Evolutionary conservation across 208 protist species (phyloP).

Genomic region (Acanthamoeba healyi): DNA sequence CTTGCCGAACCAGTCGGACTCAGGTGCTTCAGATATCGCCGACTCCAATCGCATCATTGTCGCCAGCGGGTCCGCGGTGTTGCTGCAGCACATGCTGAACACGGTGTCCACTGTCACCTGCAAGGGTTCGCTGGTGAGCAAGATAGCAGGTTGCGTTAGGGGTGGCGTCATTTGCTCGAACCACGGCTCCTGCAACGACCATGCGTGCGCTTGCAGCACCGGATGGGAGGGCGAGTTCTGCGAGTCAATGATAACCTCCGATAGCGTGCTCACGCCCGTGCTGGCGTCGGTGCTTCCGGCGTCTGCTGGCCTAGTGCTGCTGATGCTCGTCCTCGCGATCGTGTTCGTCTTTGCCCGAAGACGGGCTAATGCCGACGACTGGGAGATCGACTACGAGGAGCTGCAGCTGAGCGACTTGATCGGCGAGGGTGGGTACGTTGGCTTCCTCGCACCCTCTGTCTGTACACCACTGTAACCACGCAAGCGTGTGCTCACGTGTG

Average conservation of each 20-base stretch:
- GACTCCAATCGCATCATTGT: not conserved
- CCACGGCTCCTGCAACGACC: not conserved
- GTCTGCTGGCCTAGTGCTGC: not conserved
- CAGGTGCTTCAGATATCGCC: not conserved
- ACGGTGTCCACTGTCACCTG: not conserved
- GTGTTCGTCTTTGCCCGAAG: not conserved
- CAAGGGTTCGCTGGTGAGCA: not conserved
- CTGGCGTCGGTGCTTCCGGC: not conserved
- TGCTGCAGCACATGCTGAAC: not conserved
- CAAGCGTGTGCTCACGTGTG: not conserved
- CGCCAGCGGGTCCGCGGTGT: not conserved
- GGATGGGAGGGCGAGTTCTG: not conserved
- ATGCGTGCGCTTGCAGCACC: not conserved
- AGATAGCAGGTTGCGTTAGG: not conserved
- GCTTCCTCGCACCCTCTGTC: no score
- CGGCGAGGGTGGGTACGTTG: not conserved
- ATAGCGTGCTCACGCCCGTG: not conserved
- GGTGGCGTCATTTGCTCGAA: not conserved
- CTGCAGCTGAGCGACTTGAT: not conserved
- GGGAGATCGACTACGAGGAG: not conserved
- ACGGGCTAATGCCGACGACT: not conserved
- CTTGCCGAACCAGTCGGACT: not conserved
- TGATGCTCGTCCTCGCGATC: not conserved
- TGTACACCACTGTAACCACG: no score
- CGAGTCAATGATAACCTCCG: not conserved